Percentiles rank a stretch among this genome's conserved stretches.
phyloP scores from a whole-genome alignment of 371 early-diverging fungal genomes.

The Coemansia sp. region DNA sequence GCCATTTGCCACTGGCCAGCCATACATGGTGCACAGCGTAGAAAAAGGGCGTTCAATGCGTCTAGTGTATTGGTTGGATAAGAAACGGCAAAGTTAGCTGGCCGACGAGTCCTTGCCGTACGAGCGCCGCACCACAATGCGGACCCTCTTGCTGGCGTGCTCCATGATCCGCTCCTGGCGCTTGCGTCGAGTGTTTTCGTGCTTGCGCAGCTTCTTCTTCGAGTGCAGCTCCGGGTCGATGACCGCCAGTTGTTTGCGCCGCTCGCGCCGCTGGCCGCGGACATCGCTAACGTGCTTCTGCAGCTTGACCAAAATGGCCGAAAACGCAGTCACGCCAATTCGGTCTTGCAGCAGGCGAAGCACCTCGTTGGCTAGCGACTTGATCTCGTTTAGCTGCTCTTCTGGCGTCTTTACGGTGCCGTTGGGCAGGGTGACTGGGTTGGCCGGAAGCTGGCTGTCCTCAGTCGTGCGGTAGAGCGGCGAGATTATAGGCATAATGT shows the following conservation, averaged over 20 bases:
- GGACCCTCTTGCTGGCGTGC: constrained; percentile 20
- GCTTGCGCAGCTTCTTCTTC: constrained; percentile 62
- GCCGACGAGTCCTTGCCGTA: not conserved
- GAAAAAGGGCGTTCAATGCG: no score
- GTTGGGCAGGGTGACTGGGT: constrained; percentile 3
- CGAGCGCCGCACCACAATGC: constrained; percentile 25
- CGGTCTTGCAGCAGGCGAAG: constrained; percentile 74
- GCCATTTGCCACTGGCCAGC: no score
- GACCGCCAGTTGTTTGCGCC: constrained; percentile 66
- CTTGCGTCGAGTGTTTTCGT: constrained; percentile 48
- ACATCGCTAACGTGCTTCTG: constrained; percentile 61
- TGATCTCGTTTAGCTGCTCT: constrained; percentile 71
- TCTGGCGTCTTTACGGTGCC: constrained; percentile 19
- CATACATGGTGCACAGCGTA: no score
- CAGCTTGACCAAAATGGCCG: constrained; percentile 69
- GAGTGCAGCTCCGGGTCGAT: constrained; percentile 69
- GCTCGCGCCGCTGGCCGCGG: constrained; percentile 57
- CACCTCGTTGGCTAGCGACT: constrained; percentile 77
- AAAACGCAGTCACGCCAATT: constrained; percentile 74
- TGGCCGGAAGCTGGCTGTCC: constrained; percentile 52
- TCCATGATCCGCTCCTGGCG: constrained; percentile 21
- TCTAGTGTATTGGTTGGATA: no score
- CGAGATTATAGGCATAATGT: constrained; percentile 69
- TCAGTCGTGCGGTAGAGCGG: constrained; percentile 80
- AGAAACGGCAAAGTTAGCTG: not conserved